Evolutionary conservation across 805 yeast species (phyloP).

Genomic region (Metschnikowia arizonensis): DNA sequence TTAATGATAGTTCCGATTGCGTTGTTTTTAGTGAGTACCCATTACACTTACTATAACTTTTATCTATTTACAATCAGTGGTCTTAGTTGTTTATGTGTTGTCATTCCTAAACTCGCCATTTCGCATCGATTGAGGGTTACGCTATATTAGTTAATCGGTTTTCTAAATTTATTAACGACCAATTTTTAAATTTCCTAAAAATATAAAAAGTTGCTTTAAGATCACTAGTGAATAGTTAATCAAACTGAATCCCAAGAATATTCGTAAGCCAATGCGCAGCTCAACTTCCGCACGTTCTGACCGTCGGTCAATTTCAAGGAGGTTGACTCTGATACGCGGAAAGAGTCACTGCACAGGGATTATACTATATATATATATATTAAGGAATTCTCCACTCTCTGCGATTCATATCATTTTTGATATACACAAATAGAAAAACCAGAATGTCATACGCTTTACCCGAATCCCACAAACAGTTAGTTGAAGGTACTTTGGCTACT

Average conservation of each 20-base stretch:
- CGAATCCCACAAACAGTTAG: slow-evolving; percentile 46
- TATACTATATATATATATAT: neutral
- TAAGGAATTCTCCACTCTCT: neutral
- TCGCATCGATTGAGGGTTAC: slow-evolving; percentile 74
- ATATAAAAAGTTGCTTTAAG: neutral
- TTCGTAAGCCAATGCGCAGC: slow-evolving; percentile 2
- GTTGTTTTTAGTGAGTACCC: slow-evolving; percentile 81
- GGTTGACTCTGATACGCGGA: slow-evolving; percentile 7
- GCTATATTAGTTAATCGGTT: slow-evolving; percentile 23
- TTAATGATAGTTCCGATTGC: slow-evolving; percentile 89
- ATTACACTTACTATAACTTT: slow-evolving; percentile 81
- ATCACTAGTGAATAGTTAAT: neutral
- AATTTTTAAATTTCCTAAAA: neutral
- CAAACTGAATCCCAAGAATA: neutral
- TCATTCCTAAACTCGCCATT: slow-evolving; percentile 85
- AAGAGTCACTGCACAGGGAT: slow-evolving; percentile 13
- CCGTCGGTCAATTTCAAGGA: neutral
- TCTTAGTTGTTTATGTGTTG: slow-evolving; percentile 77
- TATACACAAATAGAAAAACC: neutral
- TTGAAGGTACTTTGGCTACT: slow-evolving; percentile 60
- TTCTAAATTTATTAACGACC: neutral
- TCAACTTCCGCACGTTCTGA: neutral
- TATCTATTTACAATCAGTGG: slow-evolving; percentile 75
- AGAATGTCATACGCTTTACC: slow-evolving; percentile 46
- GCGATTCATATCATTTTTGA: neutral